These are phyloP conservation scores for Sporisorium scitamineum DNA, from an alignment of 1,284 basidiomycete genomes.

Conservation along the genomic window DNA sequence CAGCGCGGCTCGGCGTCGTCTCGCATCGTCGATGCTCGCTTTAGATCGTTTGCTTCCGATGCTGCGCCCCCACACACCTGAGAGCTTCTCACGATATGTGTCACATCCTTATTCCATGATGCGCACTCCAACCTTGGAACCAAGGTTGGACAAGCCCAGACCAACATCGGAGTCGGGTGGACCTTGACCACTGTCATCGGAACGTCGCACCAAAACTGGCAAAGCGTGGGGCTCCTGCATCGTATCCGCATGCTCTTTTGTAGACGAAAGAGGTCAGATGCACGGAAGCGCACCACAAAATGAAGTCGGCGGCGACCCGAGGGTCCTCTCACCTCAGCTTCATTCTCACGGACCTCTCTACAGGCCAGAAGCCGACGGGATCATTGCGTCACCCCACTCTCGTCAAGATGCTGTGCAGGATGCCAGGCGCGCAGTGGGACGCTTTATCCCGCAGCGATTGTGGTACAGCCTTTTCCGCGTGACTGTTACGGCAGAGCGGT, in stretches of 20 bases:
- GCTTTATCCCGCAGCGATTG: too few species aligned
- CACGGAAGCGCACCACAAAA: not conserved
- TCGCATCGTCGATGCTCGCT: not conserved
- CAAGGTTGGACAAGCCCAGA: not conserved
- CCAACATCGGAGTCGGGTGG: not conserved
- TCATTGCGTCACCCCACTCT: not conserved
- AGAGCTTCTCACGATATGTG: not conserved
- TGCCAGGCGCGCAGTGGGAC: too few species aligned
- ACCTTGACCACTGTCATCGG: not conserved
- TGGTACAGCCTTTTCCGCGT: too few species aligned
- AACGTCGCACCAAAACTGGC: not conserved
- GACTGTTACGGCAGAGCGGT: too few species aligned
- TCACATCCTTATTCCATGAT: not conserved
- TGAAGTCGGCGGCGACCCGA: not conserved
- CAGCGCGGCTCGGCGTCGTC: not conserved
- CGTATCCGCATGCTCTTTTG: not conserved
- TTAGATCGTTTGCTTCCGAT: not conserved
- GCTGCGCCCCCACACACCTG: not conserved
- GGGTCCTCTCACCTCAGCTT: not conserved
- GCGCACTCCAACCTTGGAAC: not conserved
- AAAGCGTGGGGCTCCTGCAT: not conserved
- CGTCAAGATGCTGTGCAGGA: too few species aligned
- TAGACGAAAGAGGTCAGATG: too few species aligned
- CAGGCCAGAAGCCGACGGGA: too few species aligned
- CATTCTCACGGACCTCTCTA: not conserved